Conservation (phyloP, 2,329 filamentous ascomycete genomes). For the Eurotiales sp. region DNA sequence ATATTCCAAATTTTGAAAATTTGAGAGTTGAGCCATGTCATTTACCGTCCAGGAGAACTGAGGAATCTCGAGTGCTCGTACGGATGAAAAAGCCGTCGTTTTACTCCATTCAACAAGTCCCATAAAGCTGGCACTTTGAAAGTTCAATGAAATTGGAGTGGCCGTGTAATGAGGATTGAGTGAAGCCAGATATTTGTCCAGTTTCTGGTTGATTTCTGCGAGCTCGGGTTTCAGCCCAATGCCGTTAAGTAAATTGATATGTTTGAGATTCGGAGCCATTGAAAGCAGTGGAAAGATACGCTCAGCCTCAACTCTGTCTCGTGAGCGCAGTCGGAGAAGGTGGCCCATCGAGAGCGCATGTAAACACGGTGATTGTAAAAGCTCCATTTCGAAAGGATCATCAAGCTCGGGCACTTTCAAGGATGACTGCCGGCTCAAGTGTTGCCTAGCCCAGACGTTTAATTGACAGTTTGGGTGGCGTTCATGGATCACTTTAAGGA, state of each 20-base stretch:
- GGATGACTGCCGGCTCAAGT: not conserved
- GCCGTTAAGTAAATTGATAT: conserved; percentile 6
- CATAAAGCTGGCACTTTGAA: not conserved
- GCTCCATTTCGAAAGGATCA: not conserved
- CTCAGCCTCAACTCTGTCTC: not conserved
- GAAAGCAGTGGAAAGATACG: not conserved
- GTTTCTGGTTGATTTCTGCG: not conserved
- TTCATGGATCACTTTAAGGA: conserved; percentile 4
- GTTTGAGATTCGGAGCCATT: conserved; percentile 6
- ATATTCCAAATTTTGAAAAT: conserved; percentile 1
- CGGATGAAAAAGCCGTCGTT: not conserved
- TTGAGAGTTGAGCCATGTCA: not conserved
- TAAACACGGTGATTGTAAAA: conserved; percentile 5
- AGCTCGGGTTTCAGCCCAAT: too few species aligned
- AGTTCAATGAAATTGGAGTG: not conserved
- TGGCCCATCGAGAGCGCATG: not conserved
- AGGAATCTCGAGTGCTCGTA: conserved; percentile 3
- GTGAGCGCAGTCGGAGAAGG: too few species aligned
- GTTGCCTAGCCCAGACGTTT: not conserved
- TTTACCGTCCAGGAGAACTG: not conserved
- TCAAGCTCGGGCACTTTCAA: not conserved
- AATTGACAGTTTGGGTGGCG: not conserved
- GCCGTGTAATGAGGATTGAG: not conserved
- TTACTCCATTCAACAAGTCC: not conserved
- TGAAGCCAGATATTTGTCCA: not conserved